These are phyloP conservation scores for Diplodia seriata DNA, from an alignment of 2,329 filamentous ascomycete species.

Conservation along the genomic window DNA sequence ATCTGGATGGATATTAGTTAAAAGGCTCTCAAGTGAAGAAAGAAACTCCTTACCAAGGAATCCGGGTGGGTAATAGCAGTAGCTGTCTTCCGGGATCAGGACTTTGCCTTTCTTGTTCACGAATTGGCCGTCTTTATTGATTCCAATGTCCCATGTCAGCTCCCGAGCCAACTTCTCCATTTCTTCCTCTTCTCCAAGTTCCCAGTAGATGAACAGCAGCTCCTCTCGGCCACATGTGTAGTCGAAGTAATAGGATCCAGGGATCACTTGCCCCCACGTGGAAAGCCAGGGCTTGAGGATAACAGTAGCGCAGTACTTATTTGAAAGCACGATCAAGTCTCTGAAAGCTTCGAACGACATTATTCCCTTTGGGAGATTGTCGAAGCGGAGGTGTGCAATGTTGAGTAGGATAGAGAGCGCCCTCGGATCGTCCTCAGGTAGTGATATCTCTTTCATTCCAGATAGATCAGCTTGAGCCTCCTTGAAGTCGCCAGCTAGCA, in stretches of 20 bases:
- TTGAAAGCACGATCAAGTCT: neutral
- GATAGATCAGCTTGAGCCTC: neutral
- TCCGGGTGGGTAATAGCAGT: neutral
- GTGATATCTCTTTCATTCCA: neutral
- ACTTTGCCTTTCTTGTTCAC: neutral
- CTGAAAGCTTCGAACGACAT: neutral
- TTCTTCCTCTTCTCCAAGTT: neutral
- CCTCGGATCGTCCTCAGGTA: neutral
- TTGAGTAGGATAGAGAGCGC: neutral
- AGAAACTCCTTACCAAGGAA: neutral
- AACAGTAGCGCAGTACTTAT: slow-evolving; percentile 3
- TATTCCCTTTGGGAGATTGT: neutral
- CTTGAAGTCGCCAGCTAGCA: slow-evolving; percentile 2
- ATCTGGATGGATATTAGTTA: neutral
- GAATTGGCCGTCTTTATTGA: neutral
- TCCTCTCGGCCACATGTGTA: neutral
- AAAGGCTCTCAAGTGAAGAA: too few species aligned
- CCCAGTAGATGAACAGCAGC: slow-evolving; percentile 8
- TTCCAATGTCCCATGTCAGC: neutral
- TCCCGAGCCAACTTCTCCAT: neutral
- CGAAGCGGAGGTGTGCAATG: slow-evolving; percentile 3
- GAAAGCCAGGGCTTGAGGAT: slow-evolving; percentile 3
- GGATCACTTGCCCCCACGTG: neutral
- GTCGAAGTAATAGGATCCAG: too few species aligned
- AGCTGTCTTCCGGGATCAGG: neutral